phyloP scores from a whole-genome alignment of 768 basidiomycete species.

The Tulasnella sp. region DNA sequence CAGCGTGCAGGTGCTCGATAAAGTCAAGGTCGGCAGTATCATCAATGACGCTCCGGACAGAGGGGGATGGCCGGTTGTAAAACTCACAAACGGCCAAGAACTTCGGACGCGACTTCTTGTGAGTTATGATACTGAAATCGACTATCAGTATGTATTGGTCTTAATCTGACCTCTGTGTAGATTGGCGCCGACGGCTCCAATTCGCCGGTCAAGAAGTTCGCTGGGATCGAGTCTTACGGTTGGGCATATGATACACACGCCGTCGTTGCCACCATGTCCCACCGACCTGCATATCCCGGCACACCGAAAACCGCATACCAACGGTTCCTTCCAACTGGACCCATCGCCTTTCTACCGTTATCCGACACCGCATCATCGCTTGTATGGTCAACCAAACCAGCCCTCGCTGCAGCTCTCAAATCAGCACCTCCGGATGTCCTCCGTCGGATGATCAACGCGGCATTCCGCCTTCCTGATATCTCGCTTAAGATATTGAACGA shows the following conservation, averaged over 20 bases:
- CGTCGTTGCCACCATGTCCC: slow-evolving; percentile 78
- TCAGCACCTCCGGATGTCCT: slow-evolving; percentile 54
- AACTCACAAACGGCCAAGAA: slow-evolving; percentile 54
- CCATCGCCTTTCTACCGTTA: slow-evolving; percentile 89
- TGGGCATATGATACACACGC: slow-evolving; percentile 87
- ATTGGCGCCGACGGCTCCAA: slow-evolving; percentile 94
- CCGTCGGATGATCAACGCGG: slow-evolving; percentile 73
- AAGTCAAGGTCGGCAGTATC: slow-evolving; percentile 65
- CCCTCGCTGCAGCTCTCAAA: slow-evolving; percentile 61
- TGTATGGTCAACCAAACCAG: slow-evolving; percentile 87
- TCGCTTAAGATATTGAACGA: slow-evolving; percentile 59
- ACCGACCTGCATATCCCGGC: slow-evolving; percentile 48
- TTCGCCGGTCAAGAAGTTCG: slow-evolving; percentile 83
- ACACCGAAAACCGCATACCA: slow-evolving; percentile 75
- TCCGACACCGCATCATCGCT: slow-evolving; percentile 62
- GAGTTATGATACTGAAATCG: slow-evolving; percentile 23
- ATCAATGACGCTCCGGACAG: slow-evolving; percentile 37
- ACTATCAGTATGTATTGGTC: neutral
- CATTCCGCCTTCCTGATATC: slow-evolving; percentile 70
- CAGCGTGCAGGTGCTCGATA: slow-evolving; percentile 55
- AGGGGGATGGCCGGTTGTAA: slow-evolving; percentile 73
- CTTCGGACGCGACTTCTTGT: slow-evolving; percentile 70
- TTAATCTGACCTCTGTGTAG: slow-evolving; percentile 32
- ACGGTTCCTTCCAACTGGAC: slow-evolving; percentile 88
- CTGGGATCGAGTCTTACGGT: slow-evolving; percentile 76